Evolutionary conservation across 164 flowering plant genomes (phyloP).

Genomic region (Stephania japonica): DNA sequence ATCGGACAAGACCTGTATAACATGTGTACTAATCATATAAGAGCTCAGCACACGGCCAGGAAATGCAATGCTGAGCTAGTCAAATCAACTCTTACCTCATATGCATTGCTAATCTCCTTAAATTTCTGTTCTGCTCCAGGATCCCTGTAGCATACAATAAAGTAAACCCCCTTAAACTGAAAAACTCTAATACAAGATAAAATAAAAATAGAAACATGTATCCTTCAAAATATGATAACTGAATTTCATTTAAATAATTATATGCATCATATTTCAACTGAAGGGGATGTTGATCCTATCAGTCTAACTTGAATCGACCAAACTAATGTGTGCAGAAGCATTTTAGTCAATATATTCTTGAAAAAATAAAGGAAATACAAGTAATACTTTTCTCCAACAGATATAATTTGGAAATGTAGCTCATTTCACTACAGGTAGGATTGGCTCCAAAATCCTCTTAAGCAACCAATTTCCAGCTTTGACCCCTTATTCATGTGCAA

Average conservation of each 20-base stretch:
- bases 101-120: slow-evolving; percentile 93
- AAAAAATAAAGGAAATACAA: neutral
- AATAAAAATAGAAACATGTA: too few relatives aligned
- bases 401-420: too few relatives aligned
- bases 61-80: neutral
- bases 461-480: neutral
- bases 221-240: too few relatives aligned
- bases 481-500: neutral
- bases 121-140: slow-evolving; percentile 84
- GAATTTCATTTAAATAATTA: neutral
- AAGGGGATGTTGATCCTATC: neutral
- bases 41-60: neutral
- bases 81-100: slow-evolving; percentile 52
- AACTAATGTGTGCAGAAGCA: neutral
- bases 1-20: slow-evolving; percentile 84
- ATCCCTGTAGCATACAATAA: slow-evolving; percentile 42
- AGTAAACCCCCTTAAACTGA: neutral
- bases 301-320: neutral
- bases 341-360: neutral
- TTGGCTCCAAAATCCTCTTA: neutral
- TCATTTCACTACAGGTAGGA: neutral
- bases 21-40: neutral
- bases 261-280: neutral
- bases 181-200: neutral
- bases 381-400: neutral